phyloP scores from a whole-genome alignment of 2,329 filamentous ascomycete genomes.

The Neonectria sp. region DNA sequence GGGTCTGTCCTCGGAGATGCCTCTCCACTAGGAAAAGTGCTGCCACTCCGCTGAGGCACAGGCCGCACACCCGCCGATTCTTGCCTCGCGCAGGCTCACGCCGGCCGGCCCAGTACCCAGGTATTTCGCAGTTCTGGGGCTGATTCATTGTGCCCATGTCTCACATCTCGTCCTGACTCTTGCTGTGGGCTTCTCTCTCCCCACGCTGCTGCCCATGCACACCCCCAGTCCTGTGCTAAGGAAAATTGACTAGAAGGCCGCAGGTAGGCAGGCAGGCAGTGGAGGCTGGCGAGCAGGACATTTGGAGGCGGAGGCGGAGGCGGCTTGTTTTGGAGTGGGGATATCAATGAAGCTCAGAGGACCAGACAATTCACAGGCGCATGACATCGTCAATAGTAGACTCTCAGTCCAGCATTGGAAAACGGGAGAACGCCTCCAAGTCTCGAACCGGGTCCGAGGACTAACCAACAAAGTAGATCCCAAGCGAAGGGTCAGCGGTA shows the following conservation, averaged over 20 bases:
- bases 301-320: not conserved
- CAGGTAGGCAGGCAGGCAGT: not conserved
- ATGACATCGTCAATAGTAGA: constrained; percentile 3
- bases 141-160: constrained; percentile 16
- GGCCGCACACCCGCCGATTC: constrained; percentile 27
- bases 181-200: not conserved
- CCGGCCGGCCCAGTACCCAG: constrained; percentile 15
- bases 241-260: not conserved
- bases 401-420: not conserved
- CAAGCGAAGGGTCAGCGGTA: constrained; percentile 11
- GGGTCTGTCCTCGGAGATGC: not conserved
- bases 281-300: not conserved
- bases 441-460: constrained; percentile 2
- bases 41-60: constrained; percentile 24
- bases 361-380: no score
- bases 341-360: no score
- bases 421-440: not conserved
- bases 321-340: no score
- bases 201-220: not conserved
- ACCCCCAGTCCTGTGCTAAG: not conserved
- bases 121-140: constrained; percentile 14
- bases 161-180: constrained; percentile 16
- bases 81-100: constrained; percentile 24
- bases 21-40: constrained; percentile 16
- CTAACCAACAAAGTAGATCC: constrained; percentile 16